These are phyloP conservation scores for Pythium dissimile DNA, from an alignment of 352 stramenopile species.

Conservation along the genomic window DNA sequence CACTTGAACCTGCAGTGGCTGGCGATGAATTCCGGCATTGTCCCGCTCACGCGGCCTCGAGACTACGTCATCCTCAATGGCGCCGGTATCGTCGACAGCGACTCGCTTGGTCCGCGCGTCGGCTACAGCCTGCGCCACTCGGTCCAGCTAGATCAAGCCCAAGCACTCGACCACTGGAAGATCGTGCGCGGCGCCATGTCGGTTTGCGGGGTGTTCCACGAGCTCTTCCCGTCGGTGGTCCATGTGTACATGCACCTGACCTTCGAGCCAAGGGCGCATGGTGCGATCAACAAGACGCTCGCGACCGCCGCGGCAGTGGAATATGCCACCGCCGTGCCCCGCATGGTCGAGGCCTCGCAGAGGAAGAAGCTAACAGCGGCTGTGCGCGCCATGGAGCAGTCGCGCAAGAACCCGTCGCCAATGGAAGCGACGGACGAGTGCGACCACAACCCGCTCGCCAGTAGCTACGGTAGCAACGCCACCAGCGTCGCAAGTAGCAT, in stretches of 20 bases:
- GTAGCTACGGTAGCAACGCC: constrained; percentile 8
- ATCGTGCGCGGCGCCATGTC: constrained; percentile 51
- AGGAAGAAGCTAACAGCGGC: constrained; percentile 58
- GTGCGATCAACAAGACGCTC: constrained; percentile 31
- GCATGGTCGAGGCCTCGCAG: constrained; percentile 29
- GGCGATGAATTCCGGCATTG: not conserved
- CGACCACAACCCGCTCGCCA: not conserved
- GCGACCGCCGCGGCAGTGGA: constrained; percentile 32
- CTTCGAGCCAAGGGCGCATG: constrained; percentile 45
- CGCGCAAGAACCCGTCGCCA: not conserved
- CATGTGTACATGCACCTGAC: constrained; percentile 48
- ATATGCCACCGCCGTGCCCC: constrained; percentile 31
- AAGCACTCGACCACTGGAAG: constrained; percentile 23
- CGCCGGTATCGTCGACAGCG: constrained; percentile 32
- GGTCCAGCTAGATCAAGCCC: constrained; percentile 43
- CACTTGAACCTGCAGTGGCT: constrained; percentile 48
- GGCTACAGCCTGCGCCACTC: constrained; percentile 58
- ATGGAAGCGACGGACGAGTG: constrained; percentile 11
- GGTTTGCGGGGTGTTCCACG: constrained; percentile 41
- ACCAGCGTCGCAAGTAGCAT: constrained; percentile 8
- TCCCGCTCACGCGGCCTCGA: constrained; percentile 36
- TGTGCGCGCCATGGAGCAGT: constrained; percentile 25
- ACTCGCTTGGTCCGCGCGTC: constrained; percentile 30
- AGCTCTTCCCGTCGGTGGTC: constrained; percentile 39
- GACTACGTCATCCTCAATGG: constrained; percentile 58